phyloP scores from a whole-genome alignment of 805 yeast genomes.

The Tetrapisispora namnaoensis region DNA sequence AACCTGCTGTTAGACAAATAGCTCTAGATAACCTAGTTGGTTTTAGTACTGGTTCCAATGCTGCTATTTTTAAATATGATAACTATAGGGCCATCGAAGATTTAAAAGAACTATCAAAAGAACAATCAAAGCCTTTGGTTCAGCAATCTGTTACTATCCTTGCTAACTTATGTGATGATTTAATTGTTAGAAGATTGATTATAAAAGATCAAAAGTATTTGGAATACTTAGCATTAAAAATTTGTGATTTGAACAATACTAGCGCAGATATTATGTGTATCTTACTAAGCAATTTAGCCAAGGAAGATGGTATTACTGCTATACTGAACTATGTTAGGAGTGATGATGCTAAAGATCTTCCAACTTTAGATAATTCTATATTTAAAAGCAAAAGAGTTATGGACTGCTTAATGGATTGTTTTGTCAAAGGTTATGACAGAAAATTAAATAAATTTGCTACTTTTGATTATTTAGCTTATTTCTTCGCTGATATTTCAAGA shows the following conservation, averaged over 20 bases:
- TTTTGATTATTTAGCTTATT: slow-evolving; percentile 75
- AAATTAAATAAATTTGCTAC: slow-evolving; percentile 60
- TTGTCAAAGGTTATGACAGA: slow-evolving; percentile 74
- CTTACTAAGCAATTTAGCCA: slow-evolving; percentile 76
- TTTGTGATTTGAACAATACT: slow-evolving; percentile 46
- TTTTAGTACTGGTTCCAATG: slow-evolving; percentile 62
- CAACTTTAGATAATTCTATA: slow-evolving; percentile 34
- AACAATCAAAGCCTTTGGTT: slow-evolving; percentile 44
- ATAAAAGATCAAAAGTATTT: slow-evolving; percentile 54
- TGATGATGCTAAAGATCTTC: slow-evolving; percentile 12
- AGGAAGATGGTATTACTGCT: slow-evolving; percentile 52
- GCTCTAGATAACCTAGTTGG: slow-evolving; percentile 82
- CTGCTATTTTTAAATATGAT: slow-evolving; percentile 57
- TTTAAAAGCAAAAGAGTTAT: slow-evolving; percentile 53
- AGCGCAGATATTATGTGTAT: slow-evolving; percentile 79
- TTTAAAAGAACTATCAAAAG: slow-evolving; percentile 49
- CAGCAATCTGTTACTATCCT: slow-evolving; percentile 67
- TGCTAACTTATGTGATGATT: slow-evolving; percentile 72
- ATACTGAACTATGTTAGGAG: slow-evolving; percentile 35
- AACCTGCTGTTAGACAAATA: slow-evolving; percentile 67
- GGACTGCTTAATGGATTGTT: slow-evolving; percentile 81
- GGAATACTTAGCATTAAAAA: slow-evolving; percentile 38
- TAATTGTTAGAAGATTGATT: slow-evolving; percentile 50
- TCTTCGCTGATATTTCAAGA: slow-evolving; percentile 84
- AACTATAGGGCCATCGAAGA: slow-evolving; percentile 64